phyloP scores from a whole-genome alignment of 208 protist species.

The Leishmania aethiopica region DNA sequence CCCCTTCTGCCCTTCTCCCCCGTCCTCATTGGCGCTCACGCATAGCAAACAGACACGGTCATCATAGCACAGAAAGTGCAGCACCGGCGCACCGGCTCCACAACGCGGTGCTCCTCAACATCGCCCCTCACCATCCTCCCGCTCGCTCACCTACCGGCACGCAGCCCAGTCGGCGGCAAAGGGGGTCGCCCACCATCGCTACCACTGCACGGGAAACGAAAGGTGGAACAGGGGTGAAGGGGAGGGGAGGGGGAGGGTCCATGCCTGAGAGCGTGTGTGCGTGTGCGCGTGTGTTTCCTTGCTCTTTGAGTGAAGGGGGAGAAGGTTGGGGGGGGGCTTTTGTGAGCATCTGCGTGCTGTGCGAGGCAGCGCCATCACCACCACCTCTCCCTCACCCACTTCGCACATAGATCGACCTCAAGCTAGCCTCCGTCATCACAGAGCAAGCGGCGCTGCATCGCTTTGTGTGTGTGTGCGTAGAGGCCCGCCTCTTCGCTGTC shows the following conservation, averaged over 20 bases:
- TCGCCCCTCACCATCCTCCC: background rate
- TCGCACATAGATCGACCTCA: background rate
- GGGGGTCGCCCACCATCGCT: background rate
- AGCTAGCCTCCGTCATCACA: background rate
- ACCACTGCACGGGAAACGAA: background rate
- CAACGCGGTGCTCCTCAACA: background rate
- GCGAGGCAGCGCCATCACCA: background rate
- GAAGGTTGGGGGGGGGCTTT: background rate
- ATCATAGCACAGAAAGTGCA: background rate
- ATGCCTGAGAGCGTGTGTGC: background rate
- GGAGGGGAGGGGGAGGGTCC: background rate
- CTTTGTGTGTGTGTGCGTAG: background rate
- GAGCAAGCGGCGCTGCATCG: background rate
- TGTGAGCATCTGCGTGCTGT: background rate
- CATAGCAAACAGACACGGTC: background rate
- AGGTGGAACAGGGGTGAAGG: background rate
- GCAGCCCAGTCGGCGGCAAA: background rate
- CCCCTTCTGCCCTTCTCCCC: background rate
- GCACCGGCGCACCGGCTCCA: background rate
- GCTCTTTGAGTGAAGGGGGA: background rate
- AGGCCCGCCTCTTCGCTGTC: background rate
- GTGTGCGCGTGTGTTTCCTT: background rate
- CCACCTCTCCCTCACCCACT: background rate
- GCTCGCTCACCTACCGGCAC: background rate
- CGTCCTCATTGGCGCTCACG: background rate